phyloP scores from a whole-genome alignment of 2,329 filamentous ascomycete genomes.

The Coniochaeta sp. region DNA sequence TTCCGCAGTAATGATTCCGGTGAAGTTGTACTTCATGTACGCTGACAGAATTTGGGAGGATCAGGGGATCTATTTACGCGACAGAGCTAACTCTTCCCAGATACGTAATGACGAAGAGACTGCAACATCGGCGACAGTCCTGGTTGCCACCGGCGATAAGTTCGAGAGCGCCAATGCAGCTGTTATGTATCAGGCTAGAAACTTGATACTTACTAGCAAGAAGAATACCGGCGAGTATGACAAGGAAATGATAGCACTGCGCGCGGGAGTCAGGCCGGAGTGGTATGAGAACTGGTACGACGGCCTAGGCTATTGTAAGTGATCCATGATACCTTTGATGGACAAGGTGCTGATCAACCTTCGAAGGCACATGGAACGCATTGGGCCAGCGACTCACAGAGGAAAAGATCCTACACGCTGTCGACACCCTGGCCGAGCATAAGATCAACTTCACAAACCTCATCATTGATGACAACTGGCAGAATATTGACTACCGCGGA shows the following conservation, averaged over 20 bases:
- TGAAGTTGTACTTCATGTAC: slow-evolving; percentile 59
- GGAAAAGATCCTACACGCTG: slow-evolving; percentile 67
- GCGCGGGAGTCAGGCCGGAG: slow-evolving; percentile 43
- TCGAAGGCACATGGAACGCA: slow-evolving; percentile 78
- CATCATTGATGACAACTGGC: slow-evolving; percentile 98
- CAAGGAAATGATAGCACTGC: slow-evolving; percentile 36
- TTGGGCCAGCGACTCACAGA: slow-evolving; percentile 79
- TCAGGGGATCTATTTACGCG: not conserved
- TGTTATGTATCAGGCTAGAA: slow-evolving; percentile 81
- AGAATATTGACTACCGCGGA: slow-evolving; percentile 55
- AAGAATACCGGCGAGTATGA: slow-evolving; percentile 32
- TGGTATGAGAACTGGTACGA: slow-evolving; percentile 91
- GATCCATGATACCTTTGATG: too few species aligned
- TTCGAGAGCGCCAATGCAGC: slow-evolving; percentile 74
- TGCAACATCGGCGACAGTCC: slow-evolving; percentile 49
- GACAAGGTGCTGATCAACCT: not conserved
- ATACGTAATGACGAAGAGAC: slow-evolving; percentile 58
- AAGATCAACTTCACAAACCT: slow-evolving; percentile 75
- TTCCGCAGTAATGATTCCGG: slow-evolving; percentile 61
- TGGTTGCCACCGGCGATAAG: slow-evolving; percentile 63
- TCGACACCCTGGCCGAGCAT: slow-evolving; percentile 62
- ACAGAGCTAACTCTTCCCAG: slow-evolving; percentile 24
- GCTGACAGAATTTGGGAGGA: slow-evolving; percentile 14
- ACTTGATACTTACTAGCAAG: slow-evolving; percentile 44
- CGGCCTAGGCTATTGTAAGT: slow-evolving; percentile 76